phyloP scores from a whole-genome alignment of 805 yeast species.

The Nakazawaea siamensis region DNA sequence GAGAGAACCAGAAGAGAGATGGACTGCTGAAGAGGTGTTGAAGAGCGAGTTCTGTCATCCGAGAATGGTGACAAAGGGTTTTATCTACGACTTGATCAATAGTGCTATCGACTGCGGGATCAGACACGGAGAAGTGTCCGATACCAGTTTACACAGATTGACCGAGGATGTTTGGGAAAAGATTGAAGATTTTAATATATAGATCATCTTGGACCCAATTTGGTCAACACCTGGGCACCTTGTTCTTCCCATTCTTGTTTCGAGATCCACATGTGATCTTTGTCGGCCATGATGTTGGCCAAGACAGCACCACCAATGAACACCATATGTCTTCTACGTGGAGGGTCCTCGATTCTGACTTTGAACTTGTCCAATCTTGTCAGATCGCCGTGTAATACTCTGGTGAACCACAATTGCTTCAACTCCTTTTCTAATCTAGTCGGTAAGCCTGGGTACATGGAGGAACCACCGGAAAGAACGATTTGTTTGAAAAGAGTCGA shows the following conservation, averaged over 20 bases:
- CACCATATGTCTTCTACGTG: conserved; percentile 98
- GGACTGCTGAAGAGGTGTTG: conserved; percentile 56
- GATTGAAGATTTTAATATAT: conserved; percentile 29
- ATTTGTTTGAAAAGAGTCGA: conserved; percentile 83
- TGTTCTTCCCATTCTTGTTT: conserved; percentile 98
- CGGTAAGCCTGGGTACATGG: conserved; percentile 98
- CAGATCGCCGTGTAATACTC: conserved; percentile 82
- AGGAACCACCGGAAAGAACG: conserved; percentile 94
- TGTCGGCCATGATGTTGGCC: conserved; percentile 97
- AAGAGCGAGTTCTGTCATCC: conserved; percentile 66
- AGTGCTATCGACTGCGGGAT: conserved; percentile 72
- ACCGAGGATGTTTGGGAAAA: conserved; percentile 55
- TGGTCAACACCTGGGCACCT: conserved; percentile 77
- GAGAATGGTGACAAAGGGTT: conserved; percentile 55
- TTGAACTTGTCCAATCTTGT: conserved; percentile 83
- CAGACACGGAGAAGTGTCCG: conserved; percentile 22
- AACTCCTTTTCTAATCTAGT: conserved; percentile 91
- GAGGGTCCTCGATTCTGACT: conserved; percentile 96
- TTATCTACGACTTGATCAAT: conserved; percentile 62
- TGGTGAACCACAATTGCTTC: conserved; percentile 91
- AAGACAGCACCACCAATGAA: conserved; percentile 97
- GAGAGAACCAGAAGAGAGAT: conserved; percentile 61
- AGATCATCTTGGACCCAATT: conserved; percentile 84
- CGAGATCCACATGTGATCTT: conserved; percentile 96
- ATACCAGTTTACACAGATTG: conserved; percentile 33